phyloP scores from a whole-genome alignment of 2,329 filamentous ascomycete genomes.

The Monilinia fructicola region DNA sequence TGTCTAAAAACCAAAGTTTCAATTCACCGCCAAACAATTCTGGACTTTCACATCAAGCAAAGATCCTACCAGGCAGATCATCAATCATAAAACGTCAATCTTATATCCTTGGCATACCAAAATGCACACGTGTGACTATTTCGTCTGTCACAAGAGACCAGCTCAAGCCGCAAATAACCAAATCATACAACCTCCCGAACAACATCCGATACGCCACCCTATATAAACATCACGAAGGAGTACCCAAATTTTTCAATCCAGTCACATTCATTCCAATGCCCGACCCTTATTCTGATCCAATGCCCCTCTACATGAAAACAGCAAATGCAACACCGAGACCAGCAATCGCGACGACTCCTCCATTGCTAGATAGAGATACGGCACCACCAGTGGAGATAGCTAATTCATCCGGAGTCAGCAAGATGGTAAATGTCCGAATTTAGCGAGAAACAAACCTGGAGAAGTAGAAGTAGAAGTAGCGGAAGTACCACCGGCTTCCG shows the following conservation, averaged over 20 bases:
- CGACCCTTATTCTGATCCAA: not conserved
- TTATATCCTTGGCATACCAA: not conserved
- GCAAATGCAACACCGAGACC: slow-evolving; percentile 38
- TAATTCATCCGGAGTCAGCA: not conserved
- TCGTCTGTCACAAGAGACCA: slow-evolving; percentile 2
- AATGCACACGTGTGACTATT: not conserved
- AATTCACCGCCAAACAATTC: not conserved
- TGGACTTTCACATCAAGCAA: not conserved
- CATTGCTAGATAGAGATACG: slow-evolving; percentile 30
- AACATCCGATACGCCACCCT: slow-evolving; percentile 4
- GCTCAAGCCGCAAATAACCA: not conserved
- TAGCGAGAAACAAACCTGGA: slow-evolving; percentile 8
- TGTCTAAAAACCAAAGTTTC: no score
- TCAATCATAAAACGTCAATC: not conserved
- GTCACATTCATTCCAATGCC: not conserved
- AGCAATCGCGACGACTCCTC: slow-evolving; percentile 37
- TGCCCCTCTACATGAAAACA: slow-evolving; percentile 37
- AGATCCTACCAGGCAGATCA: not conserved
- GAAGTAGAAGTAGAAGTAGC: slow-evolving; percentile 12
- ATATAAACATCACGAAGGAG: not conserved
- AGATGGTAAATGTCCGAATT: not conserved
- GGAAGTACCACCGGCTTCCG: slow-evolving; percentile 19
- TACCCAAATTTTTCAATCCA: not conserved
- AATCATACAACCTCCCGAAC: not conserved
- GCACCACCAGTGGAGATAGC: slow-evolving; percentile 30